Percentiles rank a stretch among this genome's conserved stretches.
Evolutionary conservation across 2,329 filamentous ascomycete genomes (phyloP).

Genomic region (Onygenales sp.): DNA sequence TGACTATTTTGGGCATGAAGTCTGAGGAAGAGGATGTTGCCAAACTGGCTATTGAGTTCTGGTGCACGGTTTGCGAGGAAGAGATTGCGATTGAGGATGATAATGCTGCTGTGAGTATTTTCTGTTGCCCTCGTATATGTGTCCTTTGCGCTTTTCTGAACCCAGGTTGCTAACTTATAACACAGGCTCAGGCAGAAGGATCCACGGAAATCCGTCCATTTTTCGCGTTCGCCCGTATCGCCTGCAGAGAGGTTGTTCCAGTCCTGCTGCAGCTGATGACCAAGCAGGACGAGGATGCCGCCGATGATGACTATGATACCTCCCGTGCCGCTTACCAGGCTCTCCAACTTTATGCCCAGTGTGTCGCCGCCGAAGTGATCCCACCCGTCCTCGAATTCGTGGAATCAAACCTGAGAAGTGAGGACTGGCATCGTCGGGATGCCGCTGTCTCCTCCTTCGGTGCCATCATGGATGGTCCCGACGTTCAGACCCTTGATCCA

Average conservation of each 20-base stretch:
- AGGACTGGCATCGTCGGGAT: conserved; percentile 92
- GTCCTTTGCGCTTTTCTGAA: neutral
- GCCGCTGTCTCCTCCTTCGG: conserved; percentile 95
- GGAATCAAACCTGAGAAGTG: conserved; percentile 76
- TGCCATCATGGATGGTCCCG: conserved; percentile 97
- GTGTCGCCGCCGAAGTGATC: conserved; percentile 75
- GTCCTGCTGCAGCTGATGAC: conserved; percentile 81
- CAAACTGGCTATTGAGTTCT: conserved; percentile 97
- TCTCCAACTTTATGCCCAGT: conserved; percentile 88
- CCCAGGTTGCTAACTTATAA: conserved; percentile 4
- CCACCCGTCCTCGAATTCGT: conserved; percentile 82
- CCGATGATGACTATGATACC: conserved; percentile 95
- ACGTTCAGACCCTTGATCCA: conserved; percentile 82
- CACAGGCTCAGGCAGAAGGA: conserved; percentile 54
- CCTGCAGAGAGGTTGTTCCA: conserved; percentile 87
- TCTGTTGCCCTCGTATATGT: neutral
- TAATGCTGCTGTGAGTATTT: conserved; percentile 60
- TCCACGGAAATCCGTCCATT: conserved; percentile 79
- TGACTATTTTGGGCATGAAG: conserved; percentile 98
- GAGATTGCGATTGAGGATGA: conserved; percentile 97
- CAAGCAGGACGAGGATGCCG: conserved; percentile 94
- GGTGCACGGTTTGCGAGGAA: conserved; percentile 99
- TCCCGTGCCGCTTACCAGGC: conserved; percentile 94
- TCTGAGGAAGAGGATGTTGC: conserved; percentile 94
- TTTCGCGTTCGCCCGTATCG: conserved; percentile 92